Evolutionary conservation across 2,329 filamentous ascomycete genomes (phyloP).

Genomic region (Apiospora koreana): DNA sequence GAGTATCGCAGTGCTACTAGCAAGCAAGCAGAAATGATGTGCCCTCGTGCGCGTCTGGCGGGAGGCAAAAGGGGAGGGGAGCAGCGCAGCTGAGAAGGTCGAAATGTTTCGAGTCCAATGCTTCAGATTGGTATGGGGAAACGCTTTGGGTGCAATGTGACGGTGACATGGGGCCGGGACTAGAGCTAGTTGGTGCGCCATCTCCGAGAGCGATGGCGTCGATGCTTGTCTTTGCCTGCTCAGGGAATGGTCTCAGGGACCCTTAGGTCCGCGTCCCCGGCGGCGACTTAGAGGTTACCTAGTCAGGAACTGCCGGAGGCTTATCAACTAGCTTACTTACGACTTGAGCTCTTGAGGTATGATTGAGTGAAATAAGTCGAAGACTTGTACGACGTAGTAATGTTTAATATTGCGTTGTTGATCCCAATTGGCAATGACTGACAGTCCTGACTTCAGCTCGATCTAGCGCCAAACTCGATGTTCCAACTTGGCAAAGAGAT

Average conservation of each 20-base stretch:
- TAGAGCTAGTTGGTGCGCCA: not conserved
- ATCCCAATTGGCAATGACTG: too few relatives aligned
- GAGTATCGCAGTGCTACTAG: not conserved
- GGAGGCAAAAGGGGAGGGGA: too few relatives aligned
- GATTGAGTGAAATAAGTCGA: not conserved
- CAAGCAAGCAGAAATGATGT: not conserved
- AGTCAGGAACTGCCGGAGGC: not conserved
- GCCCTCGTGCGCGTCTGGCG: not conserved
- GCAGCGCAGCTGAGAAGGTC: not conserved
- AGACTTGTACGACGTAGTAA: too few relatives aligned
- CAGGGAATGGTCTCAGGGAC: not conserved
- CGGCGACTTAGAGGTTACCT: not conserved
- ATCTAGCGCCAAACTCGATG: not conserved
- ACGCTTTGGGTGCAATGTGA: not conserved
- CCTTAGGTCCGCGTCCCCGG: not conserved
- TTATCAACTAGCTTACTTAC: not conserved
- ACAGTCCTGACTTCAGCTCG: not conserved
- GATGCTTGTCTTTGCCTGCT: not conserved
- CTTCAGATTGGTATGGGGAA: constrained; percentile 2
- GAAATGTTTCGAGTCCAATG: constrained; percentile 5
- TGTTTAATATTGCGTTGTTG: too few relatives aligned
- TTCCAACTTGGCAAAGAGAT: not conserved
- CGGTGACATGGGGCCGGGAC: not conserved
- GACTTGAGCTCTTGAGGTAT: too few relatives aligned
- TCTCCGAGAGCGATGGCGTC: not conserved